These are phyloP conservation scores for Strobilomyces echinocephalus DNA, from an alignment of 768 basidiomycete genomes.

Conservation along the genomic window DNA sequence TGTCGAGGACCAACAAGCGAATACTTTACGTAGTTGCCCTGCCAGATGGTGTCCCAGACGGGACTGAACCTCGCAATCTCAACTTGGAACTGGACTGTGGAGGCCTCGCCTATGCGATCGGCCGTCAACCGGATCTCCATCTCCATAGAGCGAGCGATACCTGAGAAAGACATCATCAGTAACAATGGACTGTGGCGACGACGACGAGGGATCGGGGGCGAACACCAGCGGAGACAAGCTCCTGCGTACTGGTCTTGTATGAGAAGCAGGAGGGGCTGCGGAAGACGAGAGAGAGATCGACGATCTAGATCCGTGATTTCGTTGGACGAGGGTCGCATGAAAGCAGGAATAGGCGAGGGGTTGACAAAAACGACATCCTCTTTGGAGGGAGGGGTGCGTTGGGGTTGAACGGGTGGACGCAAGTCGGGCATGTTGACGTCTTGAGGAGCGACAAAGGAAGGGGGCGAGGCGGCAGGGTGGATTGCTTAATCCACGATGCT, in stretches of 20 bases:
- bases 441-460: constrained; percentile 40
- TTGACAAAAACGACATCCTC: constrained; percentile 26
- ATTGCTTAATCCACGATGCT: neutral
- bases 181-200: constrained; percentile 8
- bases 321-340: constrained; percentile 17
- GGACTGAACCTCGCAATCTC: constrained; percentile 2
- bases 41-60: constrained; percentile 7
- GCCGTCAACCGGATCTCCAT: neutral
- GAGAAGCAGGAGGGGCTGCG: constrained; percentile 4
- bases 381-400: constrained; percentile 13
- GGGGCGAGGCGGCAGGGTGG: constrained; percentile 20
- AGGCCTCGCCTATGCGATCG: constrained; percentile 6
- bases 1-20: neutral
- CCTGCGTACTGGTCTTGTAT: constrained; percentile 15
- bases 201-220: constrained; percentile 13
- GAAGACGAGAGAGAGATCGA: constrained; percentile 9
- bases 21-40: constrained; percentile 10
- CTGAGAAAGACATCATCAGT: constrained; percentile 17
- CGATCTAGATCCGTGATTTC: constrained; percentile 11
- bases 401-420: constrained; percentile 15
- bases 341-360: constrained; percentile 12
- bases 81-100: constrained; percentile 4
- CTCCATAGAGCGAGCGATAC: constrained; percentile 5
- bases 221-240: constrained; percentile 26
- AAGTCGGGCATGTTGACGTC: constrained; percentile 50